These are phyloP conservation scores for Cryptosporidium bovis DNA, from an alignment of 169 alveolate genomes.

Conservation along the genomic window DNA sequence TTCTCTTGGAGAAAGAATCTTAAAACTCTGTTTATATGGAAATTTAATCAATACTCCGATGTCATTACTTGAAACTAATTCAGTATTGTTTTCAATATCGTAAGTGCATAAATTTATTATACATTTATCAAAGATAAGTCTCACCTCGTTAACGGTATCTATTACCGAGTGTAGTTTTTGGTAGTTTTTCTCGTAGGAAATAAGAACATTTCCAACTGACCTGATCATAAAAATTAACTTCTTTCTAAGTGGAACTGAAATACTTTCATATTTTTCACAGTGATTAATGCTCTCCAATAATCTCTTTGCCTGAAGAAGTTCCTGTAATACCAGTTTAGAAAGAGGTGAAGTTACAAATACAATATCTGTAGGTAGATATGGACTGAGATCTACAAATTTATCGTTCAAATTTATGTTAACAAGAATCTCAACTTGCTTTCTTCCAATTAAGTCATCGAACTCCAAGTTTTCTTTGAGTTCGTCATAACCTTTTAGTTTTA, in stretches of 20 bases:
- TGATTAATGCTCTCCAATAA: background rate
- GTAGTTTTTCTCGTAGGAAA: conserved; percentile 24
- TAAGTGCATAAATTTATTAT: conserved; percentile 27
- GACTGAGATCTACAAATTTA: conserved; percentile 16
- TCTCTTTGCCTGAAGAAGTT: conserved; percentile 1
- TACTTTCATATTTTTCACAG: conserved; percentile 17
- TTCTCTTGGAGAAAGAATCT: background rate
- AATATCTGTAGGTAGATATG: conserved; percentile 39
- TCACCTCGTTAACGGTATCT: too few species aligned
- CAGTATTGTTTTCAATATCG: conserved; percentile 11
- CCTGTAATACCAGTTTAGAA: conserved; percentile 12
- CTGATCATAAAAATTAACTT: conserved; percentile 41
- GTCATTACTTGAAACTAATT: background rate
- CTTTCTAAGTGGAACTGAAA: conserved; percentile 13
- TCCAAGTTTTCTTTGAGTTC: conserved; percentile 9
- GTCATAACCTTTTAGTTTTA: background rate
- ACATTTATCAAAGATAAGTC: conserved; percentile 1
- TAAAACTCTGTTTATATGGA: background rate
- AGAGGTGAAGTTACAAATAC: conserved; percentile 49
- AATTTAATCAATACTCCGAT: background rate
- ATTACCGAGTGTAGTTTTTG: background rate
- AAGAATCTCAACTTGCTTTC: background rate
- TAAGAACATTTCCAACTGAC: background rate
- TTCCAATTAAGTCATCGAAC: background rate
- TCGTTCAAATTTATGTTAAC: background rate